These are phyloP conservation scores for Gynostemma pentaphyllum DNA, from an alignment of 306 rosid genomes.

Conservation along the genomic window DNA sequence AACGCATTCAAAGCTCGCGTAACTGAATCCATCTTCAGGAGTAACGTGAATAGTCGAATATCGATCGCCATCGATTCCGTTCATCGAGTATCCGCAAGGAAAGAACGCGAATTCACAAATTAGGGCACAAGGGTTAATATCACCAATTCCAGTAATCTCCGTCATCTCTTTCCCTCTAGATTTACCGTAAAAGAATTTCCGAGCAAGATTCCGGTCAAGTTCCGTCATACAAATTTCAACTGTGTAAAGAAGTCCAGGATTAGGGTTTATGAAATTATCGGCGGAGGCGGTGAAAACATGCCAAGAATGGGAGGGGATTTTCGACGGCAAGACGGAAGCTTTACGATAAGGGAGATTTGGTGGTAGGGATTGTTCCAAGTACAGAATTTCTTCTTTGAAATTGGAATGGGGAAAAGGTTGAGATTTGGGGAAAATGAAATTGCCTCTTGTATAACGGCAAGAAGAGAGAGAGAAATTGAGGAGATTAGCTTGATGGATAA, in stretches of 20 bases:
- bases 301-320: slow-evolving; percentile 63
- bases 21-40: slow-evolving; percentile 95
- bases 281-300: slow-evolving; percentile 66
- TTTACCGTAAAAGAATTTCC: slow-evolving; percentile 61
- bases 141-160: slow-evolving; percentile 49
- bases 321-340: slow-evolving; percentile 79
- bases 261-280: not conserved
- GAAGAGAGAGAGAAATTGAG: slow-evolving; percentile 40
- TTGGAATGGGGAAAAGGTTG: slow-evolving; percentile 82
- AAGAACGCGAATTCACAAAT: slow-evolving; percentile 81
- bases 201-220: slow-evolving; percentile 57
- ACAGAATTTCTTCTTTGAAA: slow-evolving; percentile 70
- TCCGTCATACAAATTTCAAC: slow-evolving; percentile 95
- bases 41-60: slow-evolving; percentile 93
- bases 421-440: slow-evolving; percentile 65
- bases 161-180: slow-evolving; percentile 84
- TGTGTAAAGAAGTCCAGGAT: slow-evolving; percentile 33
- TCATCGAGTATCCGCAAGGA: slow-evolving; percentile 96
- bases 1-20: slow-evolving; percentile 80
- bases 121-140: slow-evolving; percentile 50
- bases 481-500: slow-evolving; percentile 43
- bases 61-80: slow-evolving; percentile 63
- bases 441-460: slow-evolving; percentile 71
- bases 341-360: slow-evolving; percentile 36
- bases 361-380: slow-evolving; percentile 48